These are phyloP conservation scores for Phytopythium sindhum DNA, from an alignment of 352 stramenopile species.

Conservation along the genomic window DNA sequence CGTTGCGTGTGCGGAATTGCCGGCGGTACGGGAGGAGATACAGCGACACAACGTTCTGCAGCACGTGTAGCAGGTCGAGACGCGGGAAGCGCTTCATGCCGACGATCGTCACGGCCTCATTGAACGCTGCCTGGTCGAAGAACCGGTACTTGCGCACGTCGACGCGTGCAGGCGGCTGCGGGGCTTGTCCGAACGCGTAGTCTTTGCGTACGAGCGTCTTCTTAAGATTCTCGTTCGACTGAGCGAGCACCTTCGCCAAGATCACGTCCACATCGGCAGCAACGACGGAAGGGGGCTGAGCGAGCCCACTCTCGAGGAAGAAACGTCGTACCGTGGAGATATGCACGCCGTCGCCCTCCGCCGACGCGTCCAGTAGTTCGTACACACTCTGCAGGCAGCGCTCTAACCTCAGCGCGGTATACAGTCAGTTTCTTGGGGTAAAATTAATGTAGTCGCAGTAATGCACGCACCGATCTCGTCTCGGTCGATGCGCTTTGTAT, in stretches of 20 bases:
- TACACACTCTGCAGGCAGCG: conserved; percentile 35
- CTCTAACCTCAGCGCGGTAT: conserved; percentile 1
- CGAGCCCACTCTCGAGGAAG: conserved; percentile 57
- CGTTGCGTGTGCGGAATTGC: conserved; percentile 9
- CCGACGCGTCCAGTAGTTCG: conserved; percentile 42
- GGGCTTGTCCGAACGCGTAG: conserved; percentile 28
- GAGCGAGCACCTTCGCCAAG: conserved; percentile 53
- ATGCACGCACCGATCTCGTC: conserved; percentile 20
- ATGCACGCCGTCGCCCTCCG: conserved; percentile 52
- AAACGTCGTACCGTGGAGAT: conserved; percentile 63
- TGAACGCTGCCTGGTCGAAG: conserved; percentile 68
- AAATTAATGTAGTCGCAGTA: neutral
- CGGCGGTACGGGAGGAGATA: conserved; percentile 40
- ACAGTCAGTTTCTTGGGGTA: neutral
- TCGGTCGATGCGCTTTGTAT: conserved; percentile 13
- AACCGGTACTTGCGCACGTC: conserved; percentile 34
- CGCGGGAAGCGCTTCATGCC: conserved; percentile 59
- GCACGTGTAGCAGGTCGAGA: conserved; percentile 41
- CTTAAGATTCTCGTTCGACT: conserved; percentile 50
- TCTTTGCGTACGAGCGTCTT: conserved; percentile 54
- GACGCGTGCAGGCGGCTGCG: conserved; percentile 3
- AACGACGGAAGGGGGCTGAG: conserved; percentile 41
- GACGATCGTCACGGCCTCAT: conserved; percentile 65
- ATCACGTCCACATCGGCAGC: conserved; percentile 66
- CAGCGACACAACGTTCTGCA: conserved; percentile 52